Evolutionary conservation across 768 basidiomycete genomes (phyloP), one percentile per base, ranked within the genome.

Genomic region (Naganishia onofrii): DNA sequence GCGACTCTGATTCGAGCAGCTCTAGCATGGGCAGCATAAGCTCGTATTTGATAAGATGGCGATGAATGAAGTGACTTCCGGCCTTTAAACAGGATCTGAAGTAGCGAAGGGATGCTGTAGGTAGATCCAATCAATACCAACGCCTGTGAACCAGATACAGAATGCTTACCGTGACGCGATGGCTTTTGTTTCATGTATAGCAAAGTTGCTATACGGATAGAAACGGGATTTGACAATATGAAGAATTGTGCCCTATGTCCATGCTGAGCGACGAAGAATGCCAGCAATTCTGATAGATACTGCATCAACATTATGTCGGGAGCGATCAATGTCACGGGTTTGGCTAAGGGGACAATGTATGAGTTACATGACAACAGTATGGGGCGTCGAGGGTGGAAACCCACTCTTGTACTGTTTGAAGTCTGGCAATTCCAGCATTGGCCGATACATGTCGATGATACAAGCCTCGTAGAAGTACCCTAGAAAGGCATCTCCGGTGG

Each of bases 161-260:
- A 8, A 32, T 26, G 83, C 90, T 72, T 76, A 95, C 94, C 90
- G 79, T 96, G 88, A 42, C 92, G 88, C 52, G 98, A 85, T 78
- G 96, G 91, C 80, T 98, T 98, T 79, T 96, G 93, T 76, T 87
- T 88, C 60, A 87, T 86, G 71, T 86, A 88, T 66, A 98, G 84
- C 52, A 99, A 83, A 10, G 88, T 86, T 48, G 90, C 90, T 72
- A 95, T 84, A 70, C 88, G 87, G 60, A 85, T 77, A 60, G 91
- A 84, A 74, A 97, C 87, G 73, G 88, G 87, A 48, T 88, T 88
- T 1, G 92, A 89, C 74, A 96, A 85, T 79, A 95, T 84, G 78
- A 89, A 93, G 82, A 91, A 93, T 81, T 93, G 90, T 76, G 91
- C 90, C 67, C 93, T 89, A 83, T 95, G 94, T 58, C 88, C 86